phyloP scores from a whole-genome alignment of 1,284 basidiomycete species.

The Ustilago lituana region DNA sequence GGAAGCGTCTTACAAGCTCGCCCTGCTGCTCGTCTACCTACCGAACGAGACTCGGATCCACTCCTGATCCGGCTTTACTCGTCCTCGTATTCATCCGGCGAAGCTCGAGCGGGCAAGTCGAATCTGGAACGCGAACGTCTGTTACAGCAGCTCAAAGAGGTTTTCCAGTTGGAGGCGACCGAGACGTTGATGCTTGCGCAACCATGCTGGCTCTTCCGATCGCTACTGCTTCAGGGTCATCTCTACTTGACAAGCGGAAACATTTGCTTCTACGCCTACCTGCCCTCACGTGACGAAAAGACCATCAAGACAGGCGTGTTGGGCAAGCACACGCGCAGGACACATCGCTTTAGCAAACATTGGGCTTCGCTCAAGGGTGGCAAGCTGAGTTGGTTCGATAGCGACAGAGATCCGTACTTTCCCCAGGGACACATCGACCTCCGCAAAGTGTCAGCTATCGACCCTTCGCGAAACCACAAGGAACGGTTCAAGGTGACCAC shows the following conservation, averaged over 20 bases:
- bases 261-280: slow-evolving; percentile 95
- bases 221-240: slow-evolving; percentile 84
- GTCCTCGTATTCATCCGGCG: neutral
- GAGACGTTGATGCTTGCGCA: slow-evolving; percentile 45
- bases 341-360: slow-evolving; percentile 55
- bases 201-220: slow-evolving; percentile 64
- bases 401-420: slow-evolving; percentile 87
- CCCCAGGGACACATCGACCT: slow-evolving; percentile 92
- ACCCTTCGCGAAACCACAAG: slow-evolving; percentile 75
- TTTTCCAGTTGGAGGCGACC: slow-evolving; percentile 40
- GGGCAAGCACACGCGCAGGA: slow-evolving; percentile 51
- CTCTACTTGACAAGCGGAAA: slow-evolving; percentile 93
- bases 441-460: slow-evolving; percentile 88
- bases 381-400: slow-evolving; percentile 60
- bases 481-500: slow-evolving; percentile 67
- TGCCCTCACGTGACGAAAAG: slow-evolving; percentile 68
- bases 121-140: slow-evolving; percentile 27
- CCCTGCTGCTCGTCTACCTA: neutral
- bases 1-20: neutral
- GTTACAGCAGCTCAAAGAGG: slow-evolving; percentile 30
- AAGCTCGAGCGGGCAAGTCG: neutral
- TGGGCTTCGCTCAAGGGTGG: slow-evolving; percentile 55
- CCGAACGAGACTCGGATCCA: slow-evolving; percentile 2
- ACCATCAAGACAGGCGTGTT: slow-evolving; percentile 43
- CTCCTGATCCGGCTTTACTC: slow-evolving; percentile 30